Conservation (phyloP, 306 rosid species). For the Ammopiptanthus mongolicus region DNA sequence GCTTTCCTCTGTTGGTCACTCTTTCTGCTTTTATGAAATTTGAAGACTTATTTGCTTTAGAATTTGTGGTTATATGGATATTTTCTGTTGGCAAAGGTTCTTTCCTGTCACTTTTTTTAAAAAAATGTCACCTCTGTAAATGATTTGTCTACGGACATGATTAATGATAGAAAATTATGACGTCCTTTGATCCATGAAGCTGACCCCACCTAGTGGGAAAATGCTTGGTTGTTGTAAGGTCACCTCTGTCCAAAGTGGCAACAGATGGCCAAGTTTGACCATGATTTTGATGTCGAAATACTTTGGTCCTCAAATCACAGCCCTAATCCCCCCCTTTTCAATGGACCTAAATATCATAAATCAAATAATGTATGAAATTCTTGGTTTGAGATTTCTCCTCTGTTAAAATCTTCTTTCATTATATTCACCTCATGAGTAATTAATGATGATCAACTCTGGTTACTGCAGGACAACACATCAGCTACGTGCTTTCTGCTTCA, state of each 20-base stretch:
- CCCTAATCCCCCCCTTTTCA: not conserved
- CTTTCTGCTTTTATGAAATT: not conserved
- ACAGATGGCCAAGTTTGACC: not conserved
- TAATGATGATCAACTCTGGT: conserved; percentile 23
- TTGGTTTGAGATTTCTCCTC: conserved; percentile 7
- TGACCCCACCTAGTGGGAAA: too few relatives aligned
- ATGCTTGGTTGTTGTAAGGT: too few relatives aligned
- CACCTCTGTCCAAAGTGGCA: not conserved
- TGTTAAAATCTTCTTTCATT: not conserved
- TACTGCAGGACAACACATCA: conserved; percentile 83
- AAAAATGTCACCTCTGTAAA: too few relatives aligned
- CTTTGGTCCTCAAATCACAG: not conserved
- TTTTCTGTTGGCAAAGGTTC: not conserved
- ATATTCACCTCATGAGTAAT: not conserved
- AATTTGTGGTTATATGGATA: not conserved
- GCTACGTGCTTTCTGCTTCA: conserved; percentile 93
- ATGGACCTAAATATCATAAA: not conserved
- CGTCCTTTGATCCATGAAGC: too few relatives aligned
- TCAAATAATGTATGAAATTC: not conserved
- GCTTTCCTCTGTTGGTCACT: not conserved
- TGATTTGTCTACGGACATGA: too few relatives aligned
- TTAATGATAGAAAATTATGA: too few relatives aligned
- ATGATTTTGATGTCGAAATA: not conserved
- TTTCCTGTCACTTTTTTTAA: not conserved
- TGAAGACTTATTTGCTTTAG: not conserved